Conservation (phyloP, 306 rosid species). For the Comarum palustre region DNA sequence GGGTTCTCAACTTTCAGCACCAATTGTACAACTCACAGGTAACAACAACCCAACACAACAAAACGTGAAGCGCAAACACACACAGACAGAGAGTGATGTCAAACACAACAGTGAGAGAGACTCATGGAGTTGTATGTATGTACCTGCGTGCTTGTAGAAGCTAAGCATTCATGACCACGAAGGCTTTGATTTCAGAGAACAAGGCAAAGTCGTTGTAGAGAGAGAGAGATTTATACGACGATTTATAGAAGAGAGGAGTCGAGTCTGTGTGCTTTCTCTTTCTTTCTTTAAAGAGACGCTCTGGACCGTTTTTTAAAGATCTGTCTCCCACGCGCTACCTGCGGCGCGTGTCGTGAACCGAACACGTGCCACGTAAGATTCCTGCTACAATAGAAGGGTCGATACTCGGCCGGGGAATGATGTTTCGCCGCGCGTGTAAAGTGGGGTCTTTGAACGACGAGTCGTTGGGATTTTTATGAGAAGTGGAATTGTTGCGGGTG, state of each 20-base stretch:
- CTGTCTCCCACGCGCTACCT: conserved; percentile 26
- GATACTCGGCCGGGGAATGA: background rate
- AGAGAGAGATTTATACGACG: conserved; percentile 4
- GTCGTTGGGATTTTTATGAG: background rate
- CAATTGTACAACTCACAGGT: conserved; percentile 51
- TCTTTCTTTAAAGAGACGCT: conserved; percentile 18
- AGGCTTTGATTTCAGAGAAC: conserved; percentile 40
- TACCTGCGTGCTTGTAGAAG: conserved; percentile 49
- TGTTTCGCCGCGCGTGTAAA: conserved; percentile 1
- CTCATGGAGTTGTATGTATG: background rate
- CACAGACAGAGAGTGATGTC: background rate
- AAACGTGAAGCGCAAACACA: conserved; percentile 41
- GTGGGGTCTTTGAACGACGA: background rate
- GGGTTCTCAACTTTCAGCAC: conserved; percentile 49
- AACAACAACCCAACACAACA: conserved; percentile 38
- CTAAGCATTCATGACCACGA: conserved; percentile 58
- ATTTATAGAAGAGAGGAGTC: background rate
- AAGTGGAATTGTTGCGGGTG: background rate
- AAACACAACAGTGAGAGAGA: conserved; percentile 14
- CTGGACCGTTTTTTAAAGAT: conserved; percentile 34
- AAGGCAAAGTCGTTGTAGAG: conserved; percentile 48
- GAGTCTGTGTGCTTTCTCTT: background rate
- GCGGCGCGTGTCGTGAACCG: conserved; percentile 23
- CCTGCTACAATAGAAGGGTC: conserved; percentile 10
- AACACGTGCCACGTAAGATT: conserved; percentile 51